These are phyloP conservation scores for Penicillium sp. DNA, from an alignment of 2,329 filamentous ascomycete species.

Conservation along the genomic window DNA sequence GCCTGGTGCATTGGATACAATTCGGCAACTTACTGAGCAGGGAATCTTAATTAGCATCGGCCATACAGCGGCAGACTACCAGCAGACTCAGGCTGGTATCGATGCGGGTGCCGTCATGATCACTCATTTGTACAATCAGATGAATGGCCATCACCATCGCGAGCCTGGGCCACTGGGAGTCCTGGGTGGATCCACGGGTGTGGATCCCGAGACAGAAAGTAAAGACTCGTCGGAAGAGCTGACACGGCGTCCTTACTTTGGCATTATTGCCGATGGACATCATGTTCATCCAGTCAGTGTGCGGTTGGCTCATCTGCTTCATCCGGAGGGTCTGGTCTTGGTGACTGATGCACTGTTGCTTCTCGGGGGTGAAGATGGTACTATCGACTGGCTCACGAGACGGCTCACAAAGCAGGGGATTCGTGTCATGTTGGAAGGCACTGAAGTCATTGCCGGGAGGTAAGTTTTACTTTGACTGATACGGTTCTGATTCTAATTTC, in stretches of 20 bases:
- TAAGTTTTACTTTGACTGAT: conserved; percentile 36
- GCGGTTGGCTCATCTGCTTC: conserved; percentile 7
- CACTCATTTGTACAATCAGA: conserved; percentile 15
- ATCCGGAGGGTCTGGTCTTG: conserved; percentile 11
- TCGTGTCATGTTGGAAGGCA: conserved; percentile 9
- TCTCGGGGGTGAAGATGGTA: conserved; percentile 14
- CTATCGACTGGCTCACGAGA: conserved; percentile 12
- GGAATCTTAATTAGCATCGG: conserved; percentile 13
- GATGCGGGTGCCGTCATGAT: conserved; percentile 10
- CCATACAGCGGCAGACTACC: conserved; percentile 11
- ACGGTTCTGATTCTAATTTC: not conserved
- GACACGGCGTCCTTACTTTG: conserved; percentile 12
- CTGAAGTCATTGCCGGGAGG: conserved; percentile 30
- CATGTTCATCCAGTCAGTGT: conserved; percentile 15
- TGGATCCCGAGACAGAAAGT: conserved; percentile 14
- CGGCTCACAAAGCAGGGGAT: conserved; percentile 12
- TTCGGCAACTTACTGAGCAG: conserved; percentile 4
- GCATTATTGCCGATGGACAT: conserved; percentile 16
- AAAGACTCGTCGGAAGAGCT: not conserved
- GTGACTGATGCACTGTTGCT: conserved; percentile 17
- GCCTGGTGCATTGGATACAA: conserved; percentile 11
- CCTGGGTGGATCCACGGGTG: not conserved
- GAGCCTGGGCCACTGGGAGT: conserved; percentile 12
- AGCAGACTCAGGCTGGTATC: conserved; percentile 4
- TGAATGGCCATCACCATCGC: conserved; percentile 14